Conservation (phyloP, 2,329 filamentous ascomycete genomes). For the Diaporthe citriasiana region DNA sequence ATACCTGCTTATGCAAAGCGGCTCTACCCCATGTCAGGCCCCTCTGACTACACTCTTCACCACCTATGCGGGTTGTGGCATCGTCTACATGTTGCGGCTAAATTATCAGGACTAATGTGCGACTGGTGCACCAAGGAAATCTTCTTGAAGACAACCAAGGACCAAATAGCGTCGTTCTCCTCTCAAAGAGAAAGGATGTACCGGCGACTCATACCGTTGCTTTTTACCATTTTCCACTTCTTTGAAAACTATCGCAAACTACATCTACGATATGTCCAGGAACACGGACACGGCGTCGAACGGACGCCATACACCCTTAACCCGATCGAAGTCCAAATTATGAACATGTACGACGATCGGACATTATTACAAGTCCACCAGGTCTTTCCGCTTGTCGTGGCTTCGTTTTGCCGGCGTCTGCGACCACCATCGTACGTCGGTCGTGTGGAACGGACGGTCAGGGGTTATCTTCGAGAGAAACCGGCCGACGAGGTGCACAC, state of each 20-base stretch:
- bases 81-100: conserved; percentile 74
- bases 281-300: conserved; percentile 66
- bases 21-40: conserved; percentile 68
- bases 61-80: conserved; percentile 77
- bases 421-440: conserved; percentile 76
- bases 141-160: conserved; percentile 70
- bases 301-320: conserved; percentile 71
- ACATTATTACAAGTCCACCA: conserved; percentile 75
- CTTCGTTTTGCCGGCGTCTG: conserved; percentile 73
- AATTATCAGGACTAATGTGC: conserved; percentile 73
- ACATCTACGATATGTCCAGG: conserved; percentile 69
- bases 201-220: conserved; percentile 71
- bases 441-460: conserved; percentile 71
- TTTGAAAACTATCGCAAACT: conserved; percentile 75
- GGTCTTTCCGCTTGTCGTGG: conserved; percentile 74
- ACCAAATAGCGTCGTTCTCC: conserved; percentile 69
- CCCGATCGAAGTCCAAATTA: conserved; percentile 72
- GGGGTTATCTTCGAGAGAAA: conserved; percentile 74
- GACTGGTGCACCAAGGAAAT: conserved; percentile 77
- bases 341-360: conserved; percentile 75
- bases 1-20: conserved; percentile 72
- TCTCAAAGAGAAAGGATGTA: conserved; percentile 75
- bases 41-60: conserved; percentile 67
- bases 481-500: conserved; percentile 74
- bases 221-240: conserved; percentile 78